Conservation (phyloP, 164 flowering plant genomes). For the Echeveria elegans region DNA sequence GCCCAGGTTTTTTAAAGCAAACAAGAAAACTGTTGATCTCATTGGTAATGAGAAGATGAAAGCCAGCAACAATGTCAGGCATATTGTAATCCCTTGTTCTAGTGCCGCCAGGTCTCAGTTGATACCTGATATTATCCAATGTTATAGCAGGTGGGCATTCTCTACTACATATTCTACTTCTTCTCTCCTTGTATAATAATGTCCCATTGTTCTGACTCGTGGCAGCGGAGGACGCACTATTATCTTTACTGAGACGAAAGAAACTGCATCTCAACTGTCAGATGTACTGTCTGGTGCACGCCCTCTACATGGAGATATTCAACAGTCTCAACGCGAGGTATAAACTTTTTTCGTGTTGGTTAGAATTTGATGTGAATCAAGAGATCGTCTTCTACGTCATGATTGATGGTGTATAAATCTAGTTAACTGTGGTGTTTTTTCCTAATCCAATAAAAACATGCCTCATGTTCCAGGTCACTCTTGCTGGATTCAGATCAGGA, state of each 20-base stretch:
- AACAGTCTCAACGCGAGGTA: conserved; percentile 81
- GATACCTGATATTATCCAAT: conserved; percentile 84
- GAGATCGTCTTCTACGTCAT: neutral
- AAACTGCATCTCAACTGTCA: conserved; percentile 63
- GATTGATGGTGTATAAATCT: neutral
- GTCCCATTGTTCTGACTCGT: neutral
- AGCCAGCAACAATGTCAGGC: conserved; percentile 78
- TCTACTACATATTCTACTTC: neutral
- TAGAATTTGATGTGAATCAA: too few relatives aligned
- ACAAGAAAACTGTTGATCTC: conserved; percentile 79
- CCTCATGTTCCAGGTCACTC: conserved; percentile 51
- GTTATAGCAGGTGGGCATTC: conserved; percentile 67
- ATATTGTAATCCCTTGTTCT: conserved; percentile 79
- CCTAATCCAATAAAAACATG: neutral
- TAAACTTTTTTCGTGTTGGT: neutral
- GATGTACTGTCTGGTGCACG: conserved; percentile 71
- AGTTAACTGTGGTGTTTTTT: neutral
- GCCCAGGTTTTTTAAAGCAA: conserved; percentile 58
- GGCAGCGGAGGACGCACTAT: conserved; percentile 83
- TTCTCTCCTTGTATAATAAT: neutral
- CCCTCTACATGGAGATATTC: conserved; percentile 91
- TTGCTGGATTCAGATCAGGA: conserved; percentile 79
- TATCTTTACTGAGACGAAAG: conserved; percentile 82
- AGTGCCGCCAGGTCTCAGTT: conserved; percentile 58
- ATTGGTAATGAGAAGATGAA: conserved; percentile 94